Evolutionary conservation across 1,284 basidiomycete genomes (phyloP), one percentile per base, ranked within the genome.

Genomic region (Malassezia sympodialis): DNA sequence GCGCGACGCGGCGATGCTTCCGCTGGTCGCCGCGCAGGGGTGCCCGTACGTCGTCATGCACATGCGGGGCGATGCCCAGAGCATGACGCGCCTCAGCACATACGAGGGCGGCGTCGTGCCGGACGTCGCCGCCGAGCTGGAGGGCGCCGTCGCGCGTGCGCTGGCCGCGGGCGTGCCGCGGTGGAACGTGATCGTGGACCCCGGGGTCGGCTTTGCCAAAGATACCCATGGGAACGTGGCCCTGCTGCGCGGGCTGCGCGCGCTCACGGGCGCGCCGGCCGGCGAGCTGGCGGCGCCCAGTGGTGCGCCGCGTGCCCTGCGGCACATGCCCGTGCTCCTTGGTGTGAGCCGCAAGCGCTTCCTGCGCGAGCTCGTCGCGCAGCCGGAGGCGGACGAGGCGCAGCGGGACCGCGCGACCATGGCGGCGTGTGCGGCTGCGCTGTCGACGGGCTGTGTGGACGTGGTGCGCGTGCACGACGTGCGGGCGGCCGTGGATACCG

Each of bases 151-250:
- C 0, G 78, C 82, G 4, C 67, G 72, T 1, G 84, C 90, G 12
- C 79, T 93, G n/a, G 79, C 79, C 14, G 84, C 85, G 0, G 89
- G 90, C 8, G 77, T 98, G 4, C 80, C 87, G 51, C 76, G 88
- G 28, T 99, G 93, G 93, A 82, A 89, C 62, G 83, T 96, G 53
- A 81, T 96, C 49, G 79, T 88, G 12, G 94, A 96, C 76, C 90
- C 93, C 0, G 93, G 94, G 0, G 79, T 98, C 48, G 93, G 94
- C 6, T 99, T 96, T 73, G 93, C 91, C 71, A 98, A 98, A 76
- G 82, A 83, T 0, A 75, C 84, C 1, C 79, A 83, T 19, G 88
- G 82, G 3, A 93, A 94, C 75, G 64, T 93, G 23, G 78, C 79
- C 54, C 69, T 94, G 4, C 41, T 62, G 14, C 46, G 55, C 7